A percentile compares a stretch with the other conserved stretches of the same genome.
phyloP scores from a whole-genome alignment of 2,329 filamentous ascomycete species.

The Cladosporium austrohemisphaericum region DNA sequence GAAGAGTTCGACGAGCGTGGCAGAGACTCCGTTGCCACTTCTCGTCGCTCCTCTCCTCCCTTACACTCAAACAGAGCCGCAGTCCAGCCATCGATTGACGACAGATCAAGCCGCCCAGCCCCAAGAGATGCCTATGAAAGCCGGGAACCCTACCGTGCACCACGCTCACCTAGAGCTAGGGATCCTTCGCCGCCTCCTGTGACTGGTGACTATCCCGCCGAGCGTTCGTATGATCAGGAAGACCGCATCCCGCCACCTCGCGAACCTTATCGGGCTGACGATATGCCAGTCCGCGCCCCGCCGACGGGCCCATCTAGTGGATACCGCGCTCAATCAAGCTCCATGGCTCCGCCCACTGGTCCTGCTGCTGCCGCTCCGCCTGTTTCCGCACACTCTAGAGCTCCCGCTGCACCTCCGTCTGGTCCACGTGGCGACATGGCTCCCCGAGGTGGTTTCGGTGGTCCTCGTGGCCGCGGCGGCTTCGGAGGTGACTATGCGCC shows the following conservation, averaged over 20 bases:
- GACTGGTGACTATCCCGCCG: constrained; percentile 27
- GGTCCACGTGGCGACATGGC: constrained; percentile 30
- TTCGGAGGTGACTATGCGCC: constrained; percentile 32
- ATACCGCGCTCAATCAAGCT: constrained; percentile 19
- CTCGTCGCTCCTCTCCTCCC: constrained; percentile 59
- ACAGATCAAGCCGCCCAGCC: constrained; percentile 25
- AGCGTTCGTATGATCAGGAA: constrained; percentile 19
- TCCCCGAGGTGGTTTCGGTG: constrained; percentile 35
- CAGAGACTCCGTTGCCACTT: constrained; percentile 54
- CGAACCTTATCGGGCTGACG: constrained; percentile 28
- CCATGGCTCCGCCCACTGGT: constrained; percentile 32
- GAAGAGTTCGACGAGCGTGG: constrained; percentile 49
- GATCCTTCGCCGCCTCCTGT: constrained; percentile 18
- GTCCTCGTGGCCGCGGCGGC: constrained; percentile 37
- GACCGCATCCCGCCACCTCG: constrained; percentile 26
- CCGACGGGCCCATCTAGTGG: constrained; percentile 28
- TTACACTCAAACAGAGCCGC: constrained; percentile 53
- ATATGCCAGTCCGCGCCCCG: constrained; percentile 24
- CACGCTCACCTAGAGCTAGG: constrained; percentile 30
- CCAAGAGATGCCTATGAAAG: constrained; percentile 21
- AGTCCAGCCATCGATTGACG: constrained; percentile 33
- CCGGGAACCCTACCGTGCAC: constrained; percentile 23
- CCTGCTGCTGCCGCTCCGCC: constrained; percentile 25
- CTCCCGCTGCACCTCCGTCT: constrained; percentile 27
- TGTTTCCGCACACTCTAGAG: constrained; percentile 22